Conservation (phyloP, 2,329 filamentous ascomycete genomes). For the Pyrenochaeta sp. region DNA sequence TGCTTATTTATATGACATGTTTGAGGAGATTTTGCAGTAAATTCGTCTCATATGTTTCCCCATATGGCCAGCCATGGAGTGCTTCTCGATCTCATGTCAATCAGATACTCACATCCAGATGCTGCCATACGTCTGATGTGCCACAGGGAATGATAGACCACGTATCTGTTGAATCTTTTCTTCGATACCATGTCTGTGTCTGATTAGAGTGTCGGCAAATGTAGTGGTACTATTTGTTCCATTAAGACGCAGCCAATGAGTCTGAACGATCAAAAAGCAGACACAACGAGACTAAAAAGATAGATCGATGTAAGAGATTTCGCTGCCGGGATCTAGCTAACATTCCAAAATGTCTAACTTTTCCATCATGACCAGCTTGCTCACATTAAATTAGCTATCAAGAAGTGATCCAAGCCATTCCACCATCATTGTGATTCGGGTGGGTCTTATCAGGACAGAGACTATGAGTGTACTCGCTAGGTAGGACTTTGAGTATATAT, state of each 20-base stretch:
- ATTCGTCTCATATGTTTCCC: slow-evolving; percentile 61
- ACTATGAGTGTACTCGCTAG: too few relatives aligned
- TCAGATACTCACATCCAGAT: slow-evolving; percentile 56
- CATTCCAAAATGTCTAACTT: too few relatives aligned
- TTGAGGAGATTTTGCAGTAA: slow-evolving; percentile 63
- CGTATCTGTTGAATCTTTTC: slow-evolving; percentile 30
- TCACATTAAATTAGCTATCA: too few relatives aligned
- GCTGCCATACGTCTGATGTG: slow-evolving; percentile 63
- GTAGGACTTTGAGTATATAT: too few relatives aligned
- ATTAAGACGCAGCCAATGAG: slow-evolving; percentile 29
- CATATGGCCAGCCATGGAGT: slow-evolving; percentile 55
- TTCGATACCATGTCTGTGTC: slow-evolving; percentile 44
- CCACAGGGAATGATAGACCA: slow-evolving; percentile 51
- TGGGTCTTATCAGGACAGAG: too few relatives aligned
- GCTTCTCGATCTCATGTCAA: slow-evolving; percentile 53
- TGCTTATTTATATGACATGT: slow-evolving; percentile 60
- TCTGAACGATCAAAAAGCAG: too few relatives aligned
- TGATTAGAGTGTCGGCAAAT: slow-evolving; percentile 33
- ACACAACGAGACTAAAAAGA: too few relatives aligned
- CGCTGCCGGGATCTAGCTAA: too few relatives aligned
- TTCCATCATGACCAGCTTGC: too few relatives aligned
- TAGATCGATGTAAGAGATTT: too few relatives aligned
- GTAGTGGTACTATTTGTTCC: slow-evolving; percentile 35
- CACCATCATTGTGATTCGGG: too few relatives aligned
- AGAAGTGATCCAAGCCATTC: too few relatives aligned